Evolutionary conservation across 1,139 yeast species (phyloP), one percentile per base, ranked within the genome.

Genomic region (Hemisphaericaspora subhashii): DNA sequence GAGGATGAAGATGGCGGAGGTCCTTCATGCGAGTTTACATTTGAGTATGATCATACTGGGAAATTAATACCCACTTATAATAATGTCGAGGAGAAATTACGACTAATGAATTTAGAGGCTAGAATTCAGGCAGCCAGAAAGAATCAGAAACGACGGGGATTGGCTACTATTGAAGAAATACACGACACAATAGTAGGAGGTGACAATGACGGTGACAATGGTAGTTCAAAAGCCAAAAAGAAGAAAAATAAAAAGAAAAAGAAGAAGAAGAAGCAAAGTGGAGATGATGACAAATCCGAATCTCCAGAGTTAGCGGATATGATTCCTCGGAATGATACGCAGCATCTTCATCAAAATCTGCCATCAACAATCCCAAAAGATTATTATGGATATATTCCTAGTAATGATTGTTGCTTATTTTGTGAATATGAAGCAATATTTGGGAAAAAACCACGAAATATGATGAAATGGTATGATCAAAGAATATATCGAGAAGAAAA

Each of bases 351-450:
- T 30, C 38, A 30, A 6, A 35, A 35, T 30, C 26, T 31, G 16
- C 28, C 17, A 29, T 30, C 39, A 3, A 39, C 42, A 4, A 35
- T 31, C 3, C 49, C 51, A 9, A 29, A 30, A 12, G 25, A 45
- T 31, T 46, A 35, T 33, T 39, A 33, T 35, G 48, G 50, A 21
- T 45, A 39, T 23, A 45, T 44, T 10, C 47, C 50, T 5, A 43
- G 41, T 17, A 41, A 42, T 34, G 40, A 40, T 35, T 56, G 66
- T 41, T 81, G 87, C 52, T 66, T 78, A 44, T 70, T 80, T 42
- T 81, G 87, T 57, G 83, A 81, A 51, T 81, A 78, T 52, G 79
- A 77, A 51, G 66, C 70, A 40, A 73, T 80, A 21, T 44, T 37
- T 29, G 44, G 42, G 8, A 27, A 38, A 16, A 47, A 48, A 26